A percentile compares a stretch with the other conserved stretches of the same genome.
Evolutionary conservation across 352 stramenopile species (phyloP).

Genomic region (Globisporangium irregulare): DNA sequence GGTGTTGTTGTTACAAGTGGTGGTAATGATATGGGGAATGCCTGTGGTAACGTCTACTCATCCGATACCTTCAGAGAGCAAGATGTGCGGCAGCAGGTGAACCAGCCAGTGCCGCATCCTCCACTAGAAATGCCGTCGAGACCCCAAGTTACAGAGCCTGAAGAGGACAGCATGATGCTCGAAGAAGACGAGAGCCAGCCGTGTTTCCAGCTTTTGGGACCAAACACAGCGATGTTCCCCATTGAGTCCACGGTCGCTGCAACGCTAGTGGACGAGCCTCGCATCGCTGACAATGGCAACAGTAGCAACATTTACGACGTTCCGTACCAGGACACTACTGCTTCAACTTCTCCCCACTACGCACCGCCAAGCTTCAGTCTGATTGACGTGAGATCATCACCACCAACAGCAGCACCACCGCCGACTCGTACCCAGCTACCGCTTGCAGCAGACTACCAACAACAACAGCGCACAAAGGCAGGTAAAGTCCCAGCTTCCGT

Average conservation of each 20-base stretch:
- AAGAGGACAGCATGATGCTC: conserved; percentile 9
- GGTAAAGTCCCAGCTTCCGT: conserved; percentile 1
- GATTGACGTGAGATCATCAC: conserved; percentile 15
- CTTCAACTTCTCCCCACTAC: neutral
- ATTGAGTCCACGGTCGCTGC: neutral
- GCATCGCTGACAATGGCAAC: neutral
- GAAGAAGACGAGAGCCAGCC: conserved; percentile 34
- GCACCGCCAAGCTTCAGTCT: neutral
- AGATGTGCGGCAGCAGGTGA: neutral
- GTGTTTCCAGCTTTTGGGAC: conserved; percentile 46
- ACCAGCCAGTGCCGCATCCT: conserved; percentile 2
- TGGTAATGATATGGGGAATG: neutral
- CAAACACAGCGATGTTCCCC: conserved; percentile 23
- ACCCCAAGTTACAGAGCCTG: neutral
- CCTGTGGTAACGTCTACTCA: conserved; percentile 13
- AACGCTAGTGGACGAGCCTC: neutral
- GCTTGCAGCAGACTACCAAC: neutral
- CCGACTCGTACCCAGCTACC: neutral
- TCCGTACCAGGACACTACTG: neutral
- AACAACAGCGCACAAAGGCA: neutral
- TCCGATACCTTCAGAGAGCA: neutral
- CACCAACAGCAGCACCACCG: neutral
- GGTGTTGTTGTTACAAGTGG: neutral
- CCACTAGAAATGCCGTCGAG: neutral
- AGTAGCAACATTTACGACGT: neutral